Percentiles rank a stretch among this genome's conserved stretches.
Evolutionary conservation across 768 basidiomycete genomes (phyloP).

Genomic region (Mycena galopus): DNA sequence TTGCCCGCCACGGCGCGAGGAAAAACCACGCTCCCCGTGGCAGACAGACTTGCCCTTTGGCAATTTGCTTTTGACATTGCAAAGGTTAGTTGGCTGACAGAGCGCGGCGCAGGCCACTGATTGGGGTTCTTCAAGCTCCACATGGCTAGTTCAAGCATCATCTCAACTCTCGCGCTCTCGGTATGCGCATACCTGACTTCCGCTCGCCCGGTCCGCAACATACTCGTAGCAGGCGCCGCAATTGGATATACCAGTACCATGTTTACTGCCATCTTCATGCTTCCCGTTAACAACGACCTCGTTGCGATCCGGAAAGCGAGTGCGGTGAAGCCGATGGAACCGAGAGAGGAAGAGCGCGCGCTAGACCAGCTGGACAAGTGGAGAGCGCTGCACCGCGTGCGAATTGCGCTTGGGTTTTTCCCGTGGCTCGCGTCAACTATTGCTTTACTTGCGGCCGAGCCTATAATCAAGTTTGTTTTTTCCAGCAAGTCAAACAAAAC

Average conservation of each 20-base stretch:
- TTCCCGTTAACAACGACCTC: constrained; percentile 15
- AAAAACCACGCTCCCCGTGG: constrained; percentile 2
- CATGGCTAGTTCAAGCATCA: background rate
- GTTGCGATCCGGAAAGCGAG: background rate
- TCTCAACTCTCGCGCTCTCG: constrained; percentile 6
- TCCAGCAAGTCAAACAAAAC: background rate
- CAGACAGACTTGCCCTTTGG: constrained; percentile 11
- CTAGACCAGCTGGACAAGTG: constrained; percentile 21
- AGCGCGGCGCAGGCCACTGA: background rate
- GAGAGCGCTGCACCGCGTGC: constrained; percentile 14
- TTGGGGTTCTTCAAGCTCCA: background rate
- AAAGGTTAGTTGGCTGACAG: background rate
- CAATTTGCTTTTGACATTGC: background rate
- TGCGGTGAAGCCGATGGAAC: constrained; percentile 3
- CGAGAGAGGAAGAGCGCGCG: background rate
- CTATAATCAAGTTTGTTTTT: constrained; percentile 6
- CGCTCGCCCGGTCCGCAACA: background rate
- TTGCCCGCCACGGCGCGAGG: constrained; percentile 25
- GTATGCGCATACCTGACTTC: background rate
- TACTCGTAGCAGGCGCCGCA: constrained; percentile 13
- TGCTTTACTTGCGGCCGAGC: constrained; percentile 5
- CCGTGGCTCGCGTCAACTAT: background rate
- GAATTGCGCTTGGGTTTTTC: constrained; percentile 1
- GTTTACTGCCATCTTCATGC: background rate
- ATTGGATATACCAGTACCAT: background rate